Evolutionary conservation across 23 red algal genomes (phyloP).

Genomic region (Chondrus crispus): DNA sequence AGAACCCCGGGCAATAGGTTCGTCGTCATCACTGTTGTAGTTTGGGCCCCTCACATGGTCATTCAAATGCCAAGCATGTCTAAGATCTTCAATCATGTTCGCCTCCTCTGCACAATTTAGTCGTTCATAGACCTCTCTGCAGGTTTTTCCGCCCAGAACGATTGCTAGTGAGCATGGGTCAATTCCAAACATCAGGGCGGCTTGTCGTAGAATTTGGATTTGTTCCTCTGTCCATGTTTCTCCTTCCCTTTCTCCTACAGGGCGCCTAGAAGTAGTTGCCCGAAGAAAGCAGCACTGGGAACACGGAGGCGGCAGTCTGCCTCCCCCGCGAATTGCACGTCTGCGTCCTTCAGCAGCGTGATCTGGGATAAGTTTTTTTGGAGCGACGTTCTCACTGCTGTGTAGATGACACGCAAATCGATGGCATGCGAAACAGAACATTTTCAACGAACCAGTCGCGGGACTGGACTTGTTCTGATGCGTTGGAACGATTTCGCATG

Average conservation of each 20-base stretch:
- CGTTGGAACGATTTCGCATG: neutral
- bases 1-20: too few species aligned
- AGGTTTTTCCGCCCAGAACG: conserved; percentile 39
- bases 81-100: too few species aligned
- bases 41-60: too few species aligned
- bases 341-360: neutral
- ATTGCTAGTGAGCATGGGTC: conserved; percentile 45
- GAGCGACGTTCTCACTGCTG: conserved; percentile 12
- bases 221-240: conserved; percentile 45
- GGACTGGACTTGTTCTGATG: neutral
- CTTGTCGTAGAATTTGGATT: conserved; percentile 21
- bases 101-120: neutral
- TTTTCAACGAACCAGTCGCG: neutral
- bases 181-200: neutral
- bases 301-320: neutral
- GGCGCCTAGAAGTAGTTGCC: neutral
- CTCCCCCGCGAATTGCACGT: neutral
- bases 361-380: conserved; percentile 44
- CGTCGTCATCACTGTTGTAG: too few species aligned
- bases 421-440: conserved; percentile 59
- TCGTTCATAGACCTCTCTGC: conserved; percentile 32
- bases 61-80: too few species aligned
- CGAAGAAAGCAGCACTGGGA: conserved; percentile 36
- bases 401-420: conserved; percentile 40
- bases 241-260: neutral